Conservation (phyloP, 345 rosid species). For the Noccaea caerulescens region DNA sequence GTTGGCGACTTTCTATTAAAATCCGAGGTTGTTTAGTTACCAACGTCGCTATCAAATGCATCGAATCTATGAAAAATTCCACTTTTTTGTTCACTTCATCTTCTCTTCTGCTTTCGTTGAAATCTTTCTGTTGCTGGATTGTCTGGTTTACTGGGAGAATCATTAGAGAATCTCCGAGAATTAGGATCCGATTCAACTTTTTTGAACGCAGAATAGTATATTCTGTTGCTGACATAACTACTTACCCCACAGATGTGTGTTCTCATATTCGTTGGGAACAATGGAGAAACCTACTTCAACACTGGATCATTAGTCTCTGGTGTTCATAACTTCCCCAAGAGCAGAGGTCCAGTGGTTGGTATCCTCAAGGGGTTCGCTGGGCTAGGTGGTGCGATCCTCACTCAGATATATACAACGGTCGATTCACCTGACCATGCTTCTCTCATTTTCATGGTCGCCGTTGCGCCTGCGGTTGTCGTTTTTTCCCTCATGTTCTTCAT, state of each 20-base stretch:
- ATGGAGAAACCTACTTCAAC: constrained; percentile 97
- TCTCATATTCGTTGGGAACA: constrained; percentile 88
- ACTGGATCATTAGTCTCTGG: constrained; percentile 92
- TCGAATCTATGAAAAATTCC: constrained; percentile 3
- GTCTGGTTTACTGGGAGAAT: not conserved
- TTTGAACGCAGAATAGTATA: not conserved
- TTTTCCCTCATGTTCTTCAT: constrained; percentile 77
- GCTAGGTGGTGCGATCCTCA: constrained; percentile 90
- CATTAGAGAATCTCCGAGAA: not conserved
- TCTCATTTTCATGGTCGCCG: constrained; percentile 96
- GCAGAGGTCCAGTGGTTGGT: constrained; percentile 97
- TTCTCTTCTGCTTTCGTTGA: constrained; percentile 20
- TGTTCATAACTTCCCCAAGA: constrained; percentile 95
- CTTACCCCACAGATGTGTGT: constrained; percentile 70
- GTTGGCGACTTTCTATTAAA: constrained; percentile 22
- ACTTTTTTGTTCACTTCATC: not conserved
- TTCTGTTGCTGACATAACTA: constrained; percentile 4
- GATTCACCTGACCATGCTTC: constrained; percentile 79
- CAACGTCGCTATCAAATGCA: constrained; percentile 17
- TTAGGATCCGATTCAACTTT: not conserved
- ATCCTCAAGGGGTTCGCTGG: constrained; percentile 98
- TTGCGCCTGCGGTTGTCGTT: constrained; percentile 81
- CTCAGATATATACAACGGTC: constrained; percentile 79
- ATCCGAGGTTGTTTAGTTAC: constrained; percentile 30
- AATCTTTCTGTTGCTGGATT: constrained; percentile 4